Percentiles rank a stretch among this genome's conserved stretches.
These are phyloP conservation scores for Mortierella alpina DNA, from an alignment of 192 early-diverging fungal genomes.

Conservation along the genomic window DNA sequence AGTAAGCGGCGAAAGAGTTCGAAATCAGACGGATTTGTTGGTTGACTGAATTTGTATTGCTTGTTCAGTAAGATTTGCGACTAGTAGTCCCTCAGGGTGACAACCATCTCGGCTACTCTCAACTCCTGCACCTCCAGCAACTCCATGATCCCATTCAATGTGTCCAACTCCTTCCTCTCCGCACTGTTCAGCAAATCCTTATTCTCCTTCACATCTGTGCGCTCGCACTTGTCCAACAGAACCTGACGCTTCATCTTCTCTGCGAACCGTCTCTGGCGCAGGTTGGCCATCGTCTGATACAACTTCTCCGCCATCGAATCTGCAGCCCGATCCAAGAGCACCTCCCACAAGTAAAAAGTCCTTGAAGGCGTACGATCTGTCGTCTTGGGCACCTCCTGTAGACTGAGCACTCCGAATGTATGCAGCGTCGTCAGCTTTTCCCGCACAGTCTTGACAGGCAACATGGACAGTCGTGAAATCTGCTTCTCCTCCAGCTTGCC, in stretches of 20 bases:
- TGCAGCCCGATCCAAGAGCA: constrained; percentile 63
- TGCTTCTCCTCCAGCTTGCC: constrained; percentile 81
- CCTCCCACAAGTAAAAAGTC: constrained; percentile 78
- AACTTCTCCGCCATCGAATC: constrained; percentile 59
- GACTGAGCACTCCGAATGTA: constrained; percentile 51
- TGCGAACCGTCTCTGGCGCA: constrained; percentile 62
- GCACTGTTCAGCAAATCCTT: constrained; percentile 58
- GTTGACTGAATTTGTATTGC: no score
- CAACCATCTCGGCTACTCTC: constrained; percentile 57
- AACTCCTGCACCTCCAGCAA: constrained; percentile 60
- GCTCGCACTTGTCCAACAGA: constrained; percentile 71
- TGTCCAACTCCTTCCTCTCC: constrained; percentile 61
- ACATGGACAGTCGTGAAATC: constrained; percentile 73
- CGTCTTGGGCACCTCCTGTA: constrained; percentile 77
- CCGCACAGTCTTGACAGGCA: constrained; percentile 71
- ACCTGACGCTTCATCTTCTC: constrained; percentile 60
- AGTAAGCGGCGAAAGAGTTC: no score
- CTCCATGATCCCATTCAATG: constrained; percentile 55
- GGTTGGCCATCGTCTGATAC: constrained; percentile 69
- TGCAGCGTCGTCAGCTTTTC: constrained; percentile 66
- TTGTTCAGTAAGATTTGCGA: no score
- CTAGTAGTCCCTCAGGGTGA: constrained; percentile 61
- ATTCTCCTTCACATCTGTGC: constrained; percentile 72
- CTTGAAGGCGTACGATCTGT: constrained; percentile 80
- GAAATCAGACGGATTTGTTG: no score